A percentile compares a stretch with the other conserved stretches of the same genome.
Conservation (phyloP, 805 yeast genomes). For the Trichomonascus vanleenenianus region DNA sequence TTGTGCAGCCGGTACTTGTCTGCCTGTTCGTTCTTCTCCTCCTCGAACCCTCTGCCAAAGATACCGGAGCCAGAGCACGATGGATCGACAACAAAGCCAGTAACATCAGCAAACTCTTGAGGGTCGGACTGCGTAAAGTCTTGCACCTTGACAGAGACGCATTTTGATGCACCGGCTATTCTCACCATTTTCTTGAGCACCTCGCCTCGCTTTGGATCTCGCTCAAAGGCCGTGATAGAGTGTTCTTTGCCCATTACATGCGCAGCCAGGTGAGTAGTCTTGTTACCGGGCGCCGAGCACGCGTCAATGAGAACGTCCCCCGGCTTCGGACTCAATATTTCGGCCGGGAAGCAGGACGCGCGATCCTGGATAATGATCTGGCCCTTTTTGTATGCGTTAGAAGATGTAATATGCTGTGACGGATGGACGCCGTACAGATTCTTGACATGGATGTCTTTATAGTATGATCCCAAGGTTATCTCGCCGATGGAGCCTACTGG, state of each 20-base stretch:
- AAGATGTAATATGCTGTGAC: slow-evolving; percentile 54
- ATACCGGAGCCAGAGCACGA: slow-evolving; percentile 98
- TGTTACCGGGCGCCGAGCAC: slow-evolving; percentile 98
- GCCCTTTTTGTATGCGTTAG: slow-evolving; percentile 67
- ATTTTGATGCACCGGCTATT: slow-evolving; percentile 57
- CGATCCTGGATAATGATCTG: slow-evolving; percentile 87
- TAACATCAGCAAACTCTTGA: slow-evolving; percentile 50
- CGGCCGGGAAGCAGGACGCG: slow-evolving; percentile 95
- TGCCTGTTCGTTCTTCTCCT: slow-evolving; percentile 35
- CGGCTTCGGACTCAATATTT: slow-evolving; percentile 56
- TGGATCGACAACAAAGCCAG: slow-evolving; percentile 88
- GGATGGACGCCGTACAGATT: slow-evolving; percentile 79
- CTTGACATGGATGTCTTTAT: slow-evolving; percentile 66
- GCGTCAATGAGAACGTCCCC: slow-evolving; percentile 75
- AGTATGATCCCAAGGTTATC: slow-evolving; percentile 40
- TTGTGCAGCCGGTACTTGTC: slow-evolving; percentile 50
- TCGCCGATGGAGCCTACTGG: slow-evolving; percentile 40
- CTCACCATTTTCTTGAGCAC: slow-evolving; percentile 69
- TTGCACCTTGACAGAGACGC: slow-evolving; percentile 37
- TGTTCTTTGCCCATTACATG: slow-evolving; percentile 34
- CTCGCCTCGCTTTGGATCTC: slow-evolving; percentile 65
- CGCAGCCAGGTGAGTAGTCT: slow-evolving; percentile 87
- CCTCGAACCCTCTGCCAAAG: slow-evolving; percentile 72
- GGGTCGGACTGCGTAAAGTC: slow-evolving; percentile 64
- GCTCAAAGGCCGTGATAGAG: slow-evolving; percentile 74